These are phyloP conservation scores for Boechera stricta DNA, from an alignment of 345 rosid genomes.

Conservation along the genomic window DNA sequence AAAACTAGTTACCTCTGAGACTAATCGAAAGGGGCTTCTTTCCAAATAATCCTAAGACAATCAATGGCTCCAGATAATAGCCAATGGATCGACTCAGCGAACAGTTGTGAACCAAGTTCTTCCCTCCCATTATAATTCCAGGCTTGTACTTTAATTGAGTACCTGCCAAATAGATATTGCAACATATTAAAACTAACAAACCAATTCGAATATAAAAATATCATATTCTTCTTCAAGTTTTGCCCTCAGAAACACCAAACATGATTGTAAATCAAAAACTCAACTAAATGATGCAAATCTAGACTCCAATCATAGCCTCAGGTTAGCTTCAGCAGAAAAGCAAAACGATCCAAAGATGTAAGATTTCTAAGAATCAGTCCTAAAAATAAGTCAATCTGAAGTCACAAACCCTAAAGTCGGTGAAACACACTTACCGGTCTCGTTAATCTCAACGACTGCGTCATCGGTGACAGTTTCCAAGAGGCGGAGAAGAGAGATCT, in stretches of 20 bases:
- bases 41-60: constrained; percentile 75
- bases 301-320: too few relatives aligned
- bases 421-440: constrained; percentile 56
- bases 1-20: constrained; percentile 60
- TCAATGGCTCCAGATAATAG: constrained; percentile 82
- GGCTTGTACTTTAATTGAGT: constrained; percentile 76
- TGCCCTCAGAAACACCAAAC: too few relatives aligned
- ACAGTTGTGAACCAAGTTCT: constrained; percentile 68
- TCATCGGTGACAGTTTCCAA: constrained; percentile 75
- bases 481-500: constrained; percentile 83
- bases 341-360: too few relatives aligned
- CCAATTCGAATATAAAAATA: neutral
- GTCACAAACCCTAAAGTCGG: neutral
- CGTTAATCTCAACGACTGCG: constrained; percentile 68
- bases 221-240: neutral
- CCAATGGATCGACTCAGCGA: constrained; percentile 79
- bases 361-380: neutral
- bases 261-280: neutral
- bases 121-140: constrained; percentile 87
- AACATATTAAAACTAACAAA: neutral
- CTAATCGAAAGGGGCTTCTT: constrained; percentile 66
- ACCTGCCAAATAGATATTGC: constrained; percentile 50
- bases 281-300: neutral
- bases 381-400: neutral
- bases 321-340: neutral